A percentile compares a stretch with the other conserved stretches of the same genome.
phyloP scores from a whole-genome alignment of 768 basidiomycete genomes.

The Amanita pallidorosea region DNA sequence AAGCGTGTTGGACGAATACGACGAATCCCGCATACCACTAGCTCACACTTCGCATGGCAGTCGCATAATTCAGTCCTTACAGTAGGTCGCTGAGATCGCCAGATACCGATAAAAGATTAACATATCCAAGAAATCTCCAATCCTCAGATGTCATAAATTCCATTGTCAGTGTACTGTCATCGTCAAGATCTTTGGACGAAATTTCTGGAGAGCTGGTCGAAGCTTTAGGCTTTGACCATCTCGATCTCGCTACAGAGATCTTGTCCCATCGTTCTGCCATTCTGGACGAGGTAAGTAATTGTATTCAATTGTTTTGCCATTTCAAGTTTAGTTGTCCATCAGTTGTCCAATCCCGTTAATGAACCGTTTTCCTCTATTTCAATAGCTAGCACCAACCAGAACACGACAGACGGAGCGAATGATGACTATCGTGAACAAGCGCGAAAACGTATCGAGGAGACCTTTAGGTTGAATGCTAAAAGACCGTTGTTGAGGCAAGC shows the following conservation, averaged over 20 bases:
- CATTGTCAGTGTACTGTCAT: constrained; percentile 32
- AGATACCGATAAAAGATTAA: background rate
- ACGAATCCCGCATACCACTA: background rate
- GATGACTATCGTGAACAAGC: constrained; percentile 34
- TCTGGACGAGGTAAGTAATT: constrained; percentile 35
- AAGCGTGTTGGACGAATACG: constrained; percentile 4
- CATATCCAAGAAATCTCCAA: background rate
- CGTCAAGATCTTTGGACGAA: constrained; percentile 46
- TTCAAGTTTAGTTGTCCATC: background rate
- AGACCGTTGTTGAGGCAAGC: constrained; percentile 53
- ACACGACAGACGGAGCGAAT: background rate
- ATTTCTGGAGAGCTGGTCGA: constrained; percentile 75
- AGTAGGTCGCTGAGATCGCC: background rate
- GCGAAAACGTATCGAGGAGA: constrained; percentile 51
- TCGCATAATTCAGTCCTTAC: background rate
- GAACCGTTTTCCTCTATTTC: background rate
- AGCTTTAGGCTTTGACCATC: constrained; percentile 72
- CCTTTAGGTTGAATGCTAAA: constrained; percentile 47
- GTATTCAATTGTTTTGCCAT: background rate
- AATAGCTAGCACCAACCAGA: background rate
- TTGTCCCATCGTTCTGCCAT: constrained; percentile 43
- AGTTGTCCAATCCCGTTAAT: background rate
- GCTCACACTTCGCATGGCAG: background rate
- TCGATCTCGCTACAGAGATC: constrained; percentile 69
- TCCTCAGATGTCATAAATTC: constrained; percentile 15